Evolutionary conservation across 805 yeast species (phyloP), one percentile per base, ranked within the genome.

Genomic region (Candida taoyuanica): DNA sequence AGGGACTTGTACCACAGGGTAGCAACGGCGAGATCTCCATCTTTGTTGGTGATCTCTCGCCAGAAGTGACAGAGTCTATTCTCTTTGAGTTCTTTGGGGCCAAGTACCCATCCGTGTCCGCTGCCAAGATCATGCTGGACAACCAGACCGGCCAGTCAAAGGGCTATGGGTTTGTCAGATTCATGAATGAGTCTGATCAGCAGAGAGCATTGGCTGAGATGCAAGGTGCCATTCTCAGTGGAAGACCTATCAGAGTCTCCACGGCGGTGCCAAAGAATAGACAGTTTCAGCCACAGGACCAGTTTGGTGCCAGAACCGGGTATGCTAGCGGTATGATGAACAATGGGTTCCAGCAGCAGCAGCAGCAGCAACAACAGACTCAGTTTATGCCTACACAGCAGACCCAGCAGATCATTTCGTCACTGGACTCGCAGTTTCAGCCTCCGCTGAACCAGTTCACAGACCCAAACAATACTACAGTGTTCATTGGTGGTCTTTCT

Each of bases 161-260:
- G 54, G 95, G 96, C 11, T 88, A 83, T 60, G 97, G 96, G 2
- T 89, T 89, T 65, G 85, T 87, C n/a, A 76, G 85, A 44, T 87
- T 88, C 56, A 53, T 68, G 25, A 71, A 71, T 41, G 79, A 74
- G 43, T 68, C 70, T 9, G 87, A 82, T 28, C 87, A 82, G 59
- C 81, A 78, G 49, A 71, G 78, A 36, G 87, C 96, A 0, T 58
- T 86, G 29, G 54, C 69, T 17, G 94, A 85, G 55, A 85, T 87
- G 95, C 89, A 84, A 60, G 95, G 95, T 4, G 70, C 70, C 15
- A 65, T 76, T 28, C 61, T 87, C 31, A 80, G 82, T 39, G 82
- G 84, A 14, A 69, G 89, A 48, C 82, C 94, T 5, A 81, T 88
- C 35, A 68, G 93, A 45, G 85, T 88, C 21, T 78, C 85, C 11